phyloP scores from a whole-genome alignment of 257 asterid genomes.

The Haberlea rhodopensis region DNA sequence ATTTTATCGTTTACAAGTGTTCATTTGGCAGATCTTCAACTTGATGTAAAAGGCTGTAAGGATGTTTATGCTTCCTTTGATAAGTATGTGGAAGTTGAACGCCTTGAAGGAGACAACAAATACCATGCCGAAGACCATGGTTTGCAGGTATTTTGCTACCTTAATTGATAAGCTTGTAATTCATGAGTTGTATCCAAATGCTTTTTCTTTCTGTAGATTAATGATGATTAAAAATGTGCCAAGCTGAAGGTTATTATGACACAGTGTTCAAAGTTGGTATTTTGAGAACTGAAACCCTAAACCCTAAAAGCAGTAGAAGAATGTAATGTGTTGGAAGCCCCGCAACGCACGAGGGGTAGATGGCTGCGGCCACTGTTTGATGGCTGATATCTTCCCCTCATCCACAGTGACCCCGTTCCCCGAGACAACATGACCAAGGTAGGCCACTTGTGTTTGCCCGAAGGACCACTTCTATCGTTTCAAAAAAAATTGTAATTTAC shows the following conservation, averaged over 20 bases:
- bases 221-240: not conserved
- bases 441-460: too few relatives aligned
- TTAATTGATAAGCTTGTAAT: too few relatives aligned
- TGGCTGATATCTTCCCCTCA: too few relatives aligned
- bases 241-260: constrained; percentile 14
- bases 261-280: constrained; percentile 8
- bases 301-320: not conserved
- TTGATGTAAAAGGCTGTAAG: constrained; percentile 93
- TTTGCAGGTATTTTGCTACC: constrained; percentile 64
- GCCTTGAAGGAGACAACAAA: constrained; percentile 94
- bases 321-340: too few relatives aligned
- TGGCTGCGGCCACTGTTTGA: too few relatives aligned
- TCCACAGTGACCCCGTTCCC: too few relatives aligned
- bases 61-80: constrained; percentile 97
- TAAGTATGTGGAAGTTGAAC: constrained; percentile 96
- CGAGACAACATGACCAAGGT: too few relatives aligned
- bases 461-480: too few relatives aligned
- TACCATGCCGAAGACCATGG: constrained; percentile 95
- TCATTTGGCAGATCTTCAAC: constrained; percentile 80
- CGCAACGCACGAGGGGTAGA: too few relatives aligned
- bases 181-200: constrained; percentile 5
- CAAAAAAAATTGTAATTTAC: too few relatives aligned
- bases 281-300: constrained; percentile 20
- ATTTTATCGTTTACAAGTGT: constrained; percentile 23
- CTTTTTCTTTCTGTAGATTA: constrained; percentile 6